A percentile compares a stretch with the other conserved stretches of the same genome.
Evolutionary conservation across 148 eudicot species (phyloP).

Genomic region (Agrostemma githago): DNA sequence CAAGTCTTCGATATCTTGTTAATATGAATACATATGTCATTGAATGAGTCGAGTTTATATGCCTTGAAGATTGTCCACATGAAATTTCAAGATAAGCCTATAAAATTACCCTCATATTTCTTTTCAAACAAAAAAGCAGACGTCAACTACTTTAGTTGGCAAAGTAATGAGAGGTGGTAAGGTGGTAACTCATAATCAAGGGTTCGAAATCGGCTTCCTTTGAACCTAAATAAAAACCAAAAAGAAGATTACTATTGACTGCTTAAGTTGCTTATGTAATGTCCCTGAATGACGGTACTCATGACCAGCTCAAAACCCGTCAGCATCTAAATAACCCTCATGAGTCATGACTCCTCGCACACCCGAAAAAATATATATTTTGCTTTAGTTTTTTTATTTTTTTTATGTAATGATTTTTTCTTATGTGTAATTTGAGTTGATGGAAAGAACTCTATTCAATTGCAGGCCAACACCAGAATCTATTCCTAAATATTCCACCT

Average conservation of each 20-base stretch:
- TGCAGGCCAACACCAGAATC: constrained; percentile 10
- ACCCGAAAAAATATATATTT: not conserved
- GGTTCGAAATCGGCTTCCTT: too few relatives aligned
- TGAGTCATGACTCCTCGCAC: not conserved
- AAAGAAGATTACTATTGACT: too few relatives aligned
- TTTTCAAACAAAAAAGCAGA: too few relatives aligned
- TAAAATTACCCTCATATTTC: too few relatives aligned
- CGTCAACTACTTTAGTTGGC: not conserved
- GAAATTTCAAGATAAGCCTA: not conserved
- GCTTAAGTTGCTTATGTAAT: too few relatives aligned
- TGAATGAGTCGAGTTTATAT: not conserved
- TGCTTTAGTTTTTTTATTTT: not conserved
- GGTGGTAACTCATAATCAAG: too few relatives aligned
- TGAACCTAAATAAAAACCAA: too few relatives aligned
- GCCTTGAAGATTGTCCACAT: not conserved
- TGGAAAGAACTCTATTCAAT: not conserved
- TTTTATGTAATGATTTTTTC: not conserved
- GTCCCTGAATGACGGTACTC: not conserved
- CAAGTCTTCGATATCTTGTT: not conserved
- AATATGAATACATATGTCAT: not conserved
- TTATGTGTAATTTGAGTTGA: not conserved
- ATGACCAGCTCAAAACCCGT: not conserved
- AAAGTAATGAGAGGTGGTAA: not conserved
- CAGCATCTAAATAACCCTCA: not conserved
- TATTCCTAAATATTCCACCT: constrained; percentile 29